Conservation (phyloP, 2,329 filamentous ascomycete species). For the Penicillium freii region DNA sequence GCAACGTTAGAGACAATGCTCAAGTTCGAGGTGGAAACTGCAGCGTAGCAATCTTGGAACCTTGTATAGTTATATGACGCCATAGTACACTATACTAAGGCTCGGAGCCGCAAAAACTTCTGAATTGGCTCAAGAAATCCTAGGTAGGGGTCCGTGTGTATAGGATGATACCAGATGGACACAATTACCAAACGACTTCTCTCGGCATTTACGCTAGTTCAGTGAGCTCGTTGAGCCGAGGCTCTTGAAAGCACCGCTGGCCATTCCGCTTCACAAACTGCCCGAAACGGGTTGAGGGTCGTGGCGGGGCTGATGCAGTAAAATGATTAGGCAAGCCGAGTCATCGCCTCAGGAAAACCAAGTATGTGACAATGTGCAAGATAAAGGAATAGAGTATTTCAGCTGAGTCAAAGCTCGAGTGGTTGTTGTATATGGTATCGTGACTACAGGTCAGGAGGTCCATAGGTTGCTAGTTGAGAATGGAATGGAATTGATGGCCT, state of each 20-base stretch:
- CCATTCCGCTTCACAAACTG: constrained; percentile 4
- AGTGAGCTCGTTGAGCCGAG: neutral
- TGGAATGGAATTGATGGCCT: neutral
- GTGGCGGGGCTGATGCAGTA: neutral
- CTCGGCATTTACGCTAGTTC: neutral
- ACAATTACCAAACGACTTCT: constrained; percentile 1
- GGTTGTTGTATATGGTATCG: neutral
- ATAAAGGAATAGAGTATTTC: neutral
- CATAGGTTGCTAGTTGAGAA: neutral
- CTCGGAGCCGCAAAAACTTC: neutral
- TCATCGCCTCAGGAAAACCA: neutral
- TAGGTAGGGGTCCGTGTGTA: neutral
- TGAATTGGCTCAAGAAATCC: neutral
- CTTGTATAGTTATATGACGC: constrained; percentile 13
- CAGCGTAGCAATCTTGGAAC: constrained; percentile 14
- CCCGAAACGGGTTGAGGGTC: constrained; percentile 9
- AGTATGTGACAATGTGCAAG: neutral
- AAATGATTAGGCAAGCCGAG: neutral
- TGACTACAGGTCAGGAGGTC: neutral
- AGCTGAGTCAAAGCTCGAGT: neutral
- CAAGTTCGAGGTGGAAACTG: constrained; percentile 18
- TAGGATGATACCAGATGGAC: neutral
- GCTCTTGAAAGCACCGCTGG: neutral
- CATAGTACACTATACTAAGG: constrained; percentile 1
- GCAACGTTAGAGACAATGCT: constrained; percentile 26